Conservation (phyloP, 2,329 filamentous ascomycete species). For the Xylariaceae sp. region DNA sequence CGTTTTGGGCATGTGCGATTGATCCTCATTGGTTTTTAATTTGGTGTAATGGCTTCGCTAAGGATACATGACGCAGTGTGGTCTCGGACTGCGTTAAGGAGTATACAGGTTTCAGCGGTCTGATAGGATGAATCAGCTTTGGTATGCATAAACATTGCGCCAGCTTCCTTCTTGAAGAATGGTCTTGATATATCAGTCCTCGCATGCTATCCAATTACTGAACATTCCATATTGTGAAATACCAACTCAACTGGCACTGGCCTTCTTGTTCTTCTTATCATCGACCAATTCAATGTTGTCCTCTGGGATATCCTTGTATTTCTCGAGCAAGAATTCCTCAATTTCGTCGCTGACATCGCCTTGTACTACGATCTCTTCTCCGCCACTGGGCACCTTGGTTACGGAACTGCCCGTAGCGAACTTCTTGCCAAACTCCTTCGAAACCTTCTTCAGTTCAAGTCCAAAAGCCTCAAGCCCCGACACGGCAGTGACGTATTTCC, state of each 20-base stretch:
- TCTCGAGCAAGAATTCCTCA: conserved; percentile 82
- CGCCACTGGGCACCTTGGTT: conserved; percentile 79
- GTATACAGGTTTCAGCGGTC: neutral
- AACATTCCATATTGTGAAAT: neutral
- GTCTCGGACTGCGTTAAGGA: too few species aligned
- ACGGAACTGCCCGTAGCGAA: conserved; percentile 93
- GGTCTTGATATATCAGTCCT: conserved; percentile 3
- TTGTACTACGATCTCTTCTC: conserved; percentile 96
- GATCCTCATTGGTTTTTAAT: too few species aligned
- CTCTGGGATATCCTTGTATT: conserved; percentile 85
- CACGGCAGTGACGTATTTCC: conserved; percentile 94
- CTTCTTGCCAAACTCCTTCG: conserved; percentile 97
- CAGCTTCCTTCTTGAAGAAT: conserved; percentile 4
- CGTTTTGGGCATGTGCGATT: conserved; percentile 9
- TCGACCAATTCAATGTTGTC: conserved; percentile 94
- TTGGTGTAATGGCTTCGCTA: too few species aligned
- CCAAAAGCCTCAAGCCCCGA: conserved; percentile 86
- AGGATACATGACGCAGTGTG: too few species aligned
- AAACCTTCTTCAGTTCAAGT: conserved; percentile 88
- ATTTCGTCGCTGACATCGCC: conserved; percentile 95
- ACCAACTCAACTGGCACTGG: conserved; percentile 9
- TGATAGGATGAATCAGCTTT: conserved; percentile 11
- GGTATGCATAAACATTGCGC: conserved; percentile 9
- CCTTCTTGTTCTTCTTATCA: conserved; percentile 87
- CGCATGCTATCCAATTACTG: neutral